Evolutionary conservation across 257 asterid species (phyloP), one percentile per base, ranked within the genome.

Genomic region (Handroanthus guayacan): DNA sequence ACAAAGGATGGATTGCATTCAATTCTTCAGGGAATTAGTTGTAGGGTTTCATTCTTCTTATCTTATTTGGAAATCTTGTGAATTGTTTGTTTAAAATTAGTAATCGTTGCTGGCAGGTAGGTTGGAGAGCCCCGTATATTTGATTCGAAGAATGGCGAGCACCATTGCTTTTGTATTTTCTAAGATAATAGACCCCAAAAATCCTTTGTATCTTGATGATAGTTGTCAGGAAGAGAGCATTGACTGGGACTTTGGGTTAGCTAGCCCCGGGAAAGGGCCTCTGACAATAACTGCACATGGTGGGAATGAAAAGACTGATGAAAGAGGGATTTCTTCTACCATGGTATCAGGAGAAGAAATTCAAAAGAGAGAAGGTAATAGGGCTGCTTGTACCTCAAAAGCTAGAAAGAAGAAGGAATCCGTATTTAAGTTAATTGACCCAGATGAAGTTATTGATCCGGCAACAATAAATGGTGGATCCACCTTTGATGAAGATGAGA

Each of bases 101-200:
- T 57, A 68, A 68, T 71, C 55, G n/a, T 81, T 75, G 78, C 73
- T 83, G 80, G 57, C 98, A 95, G 99, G 92, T 88, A 89, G 98
- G 84, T 82, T 95, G 85, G 97, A 89, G 87, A 91, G 84, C 83
- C 97, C 99, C 79, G 88, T 81, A 62, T 72, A 86, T 87, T 82
- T 95, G 88, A 82, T 91, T 68, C 92, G 99, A 41, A 93, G 84
- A 89, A 95, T 93, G 98, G 99, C 99, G 44, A 91, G 97, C 88
- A 79, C 86, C 69, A 83, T 95, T 86, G 99, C 99, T 76, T 86
- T 89, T 65, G 95, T 89, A 56, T 95, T 95, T 84, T 95, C 99
- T 38, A 89, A 81, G 81, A 82, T 91, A 45, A 81, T 93, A 79
- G 98, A 91, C 89, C 97, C 99, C 51, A 79, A 84, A 82, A 91